Evolutionary conservation across 2,329 filamentous ascomycete species (phyloP).

Genomic region (Purpureocillium takamizusanense): DNA sequence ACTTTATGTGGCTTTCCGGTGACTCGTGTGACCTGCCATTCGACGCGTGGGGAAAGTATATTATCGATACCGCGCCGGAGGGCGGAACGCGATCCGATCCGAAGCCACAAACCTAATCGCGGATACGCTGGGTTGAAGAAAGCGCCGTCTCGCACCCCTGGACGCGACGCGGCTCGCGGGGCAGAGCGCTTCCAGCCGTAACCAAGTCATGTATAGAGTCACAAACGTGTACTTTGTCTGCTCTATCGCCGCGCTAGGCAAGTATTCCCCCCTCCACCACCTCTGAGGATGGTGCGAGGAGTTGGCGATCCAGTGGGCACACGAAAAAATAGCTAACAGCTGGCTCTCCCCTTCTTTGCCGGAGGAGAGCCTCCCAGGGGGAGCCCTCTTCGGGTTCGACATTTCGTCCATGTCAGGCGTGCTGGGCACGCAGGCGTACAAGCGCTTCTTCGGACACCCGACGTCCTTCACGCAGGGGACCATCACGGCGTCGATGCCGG

Average conservation of each 20-base stretch:
- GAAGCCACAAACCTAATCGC: too few species aligned
- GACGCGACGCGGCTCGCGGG: too few species aligned
- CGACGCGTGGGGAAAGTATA: too few species aligned
- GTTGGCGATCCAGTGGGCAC: too few species aligned
- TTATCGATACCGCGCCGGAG: too few species aligned
- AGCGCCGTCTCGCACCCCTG: not conserved
- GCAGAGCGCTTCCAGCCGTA: too few species aligned
- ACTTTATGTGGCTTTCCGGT: too few species aligned
- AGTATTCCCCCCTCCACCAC: slow-evolving; percentile 7
- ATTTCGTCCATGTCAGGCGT: slow-evolving; percentile 66
- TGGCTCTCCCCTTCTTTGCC: too few species aligned
- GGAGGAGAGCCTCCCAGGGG: slow-evolving; percentile 34
- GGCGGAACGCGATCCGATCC: too few species aligned
- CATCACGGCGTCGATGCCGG: slow-evolving; percentile 67
- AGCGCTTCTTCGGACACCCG: slow-evolving; percentile 60
- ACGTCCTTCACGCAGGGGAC: slow-evolving; percentile 52
- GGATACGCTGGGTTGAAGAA: not conserved
- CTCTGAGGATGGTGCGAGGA: too few species aligned
- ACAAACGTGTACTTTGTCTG: slow-evolving; percentile 52
- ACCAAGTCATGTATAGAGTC: slow-evolving; percentile 27
- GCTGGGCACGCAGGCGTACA: slow-evolving; percentile 59
- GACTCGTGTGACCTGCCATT: too few species aligned
- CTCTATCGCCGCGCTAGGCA: slow-evolving; percentile 52
- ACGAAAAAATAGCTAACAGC: too few species aligned
- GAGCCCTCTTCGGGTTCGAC: slow-evolving; percentile 70